Evolutionary conservation across 768 basidiomycete genomes (phyloP).

Genomic region (Auriscalpium vulgare): DNA sequence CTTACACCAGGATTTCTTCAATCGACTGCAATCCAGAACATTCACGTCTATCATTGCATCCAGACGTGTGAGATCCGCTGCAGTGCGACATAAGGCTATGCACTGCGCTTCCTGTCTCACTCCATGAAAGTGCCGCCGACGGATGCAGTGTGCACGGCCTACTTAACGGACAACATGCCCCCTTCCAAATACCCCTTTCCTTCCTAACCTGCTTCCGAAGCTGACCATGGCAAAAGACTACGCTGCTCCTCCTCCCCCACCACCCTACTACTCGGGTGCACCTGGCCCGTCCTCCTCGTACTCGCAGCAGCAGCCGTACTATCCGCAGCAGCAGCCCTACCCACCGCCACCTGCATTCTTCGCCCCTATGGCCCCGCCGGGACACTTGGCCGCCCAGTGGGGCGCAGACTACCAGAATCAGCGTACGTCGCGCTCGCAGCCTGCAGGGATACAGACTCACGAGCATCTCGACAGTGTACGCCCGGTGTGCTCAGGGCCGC

Average conservation of each 20-base stretch:
- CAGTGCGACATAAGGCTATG: too few relatives aligned
- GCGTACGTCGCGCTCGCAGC: background rate
- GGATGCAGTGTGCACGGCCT: too few relatives aligned
- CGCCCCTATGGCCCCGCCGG: background rate
- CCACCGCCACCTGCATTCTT: background rate
- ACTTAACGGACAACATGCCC: too few relatives aligned
- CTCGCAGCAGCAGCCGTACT: background rate
- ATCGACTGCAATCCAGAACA: too few relatives aligned
- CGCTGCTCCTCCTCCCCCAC: background rate
- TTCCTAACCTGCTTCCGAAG: too few relatives aligned
- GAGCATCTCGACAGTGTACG: constrained; percentile 11
- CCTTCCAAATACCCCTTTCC: too few relatives aligned
- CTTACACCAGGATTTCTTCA: too few relatives aligned
- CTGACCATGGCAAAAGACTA: constrained; percentile 7
- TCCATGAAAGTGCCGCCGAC: too few relatives aligned
- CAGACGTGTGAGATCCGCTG: too few relatives aligned
- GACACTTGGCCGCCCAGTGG: constrained; percentile 2
- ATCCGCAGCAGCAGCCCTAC: background rate
- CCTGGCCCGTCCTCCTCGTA: background rate
- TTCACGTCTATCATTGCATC: too few relatives aligned
- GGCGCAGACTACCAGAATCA: constrained; percentile 15
- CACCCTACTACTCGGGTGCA: constrained; percentile 5
- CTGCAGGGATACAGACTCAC: too few relatives aligned
- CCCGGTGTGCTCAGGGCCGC: constrained; percentile 23
- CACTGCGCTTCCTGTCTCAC: too few relatives aligned